A percentile compares a stretch with the other conserved stretches of the same genome.
phyloP scores from a whole-genome alignment of 352 stramenopile species.

The Globisporangium splendens region DNA sequence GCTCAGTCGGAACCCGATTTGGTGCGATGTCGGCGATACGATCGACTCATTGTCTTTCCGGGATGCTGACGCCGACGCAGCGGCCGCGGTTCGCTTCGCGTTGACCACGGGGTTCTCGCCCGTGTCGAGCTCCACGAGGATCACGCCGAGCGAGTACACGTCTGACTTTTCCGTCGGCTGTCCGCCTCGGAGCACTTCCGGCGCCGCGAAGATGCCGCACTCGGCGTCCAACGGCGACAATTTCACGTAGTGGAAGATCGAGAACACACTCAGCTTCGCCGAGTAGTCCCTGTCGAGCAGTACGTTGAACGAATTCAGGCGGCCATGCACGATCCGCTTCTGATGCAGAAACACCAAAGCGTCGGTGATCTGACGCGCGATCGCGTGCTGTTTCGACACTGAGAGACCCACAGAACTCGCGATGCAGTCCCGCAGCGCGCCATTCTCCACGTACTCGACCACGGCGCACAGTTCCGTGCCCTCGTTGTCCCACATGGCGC shows the following conservation, averaged over 20 bases:
- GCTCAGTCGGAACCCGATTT: constrained; percentile 55
- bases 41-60: constrained; percentile 16
- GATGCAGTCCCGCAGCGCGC: constrained; percentile 59
- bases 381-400: constrained; percentile 63
- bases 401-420: constrained; percentile 34
- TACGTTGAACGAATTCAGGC: constrained; percentile 76
- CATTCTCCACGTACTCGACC: constrained; percentile 65
- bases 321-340: constrained; percentile 70
- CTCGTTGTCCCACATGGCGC: constrained; percentile 70
- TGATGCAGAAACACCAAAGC: constrained; percentile 63
- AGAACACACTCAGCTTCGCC: constrained; percentile 75
- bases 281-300: constrained; percentile 61
- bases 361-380: constrained; percentile 67
- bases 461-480: constrained; percentile 69
- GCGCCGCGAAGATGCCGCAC: constrained; percentile 61
- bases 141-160: constrained; percentile 73
- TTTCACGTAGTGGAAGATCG: constrained; percentile 77
- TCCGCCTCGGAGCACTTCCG: constrained; percentile 66
- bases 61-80: constrained; percentile 8
- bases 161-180: constrained; percentile 69
- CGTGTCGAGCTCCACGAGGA: constrained; percentile 76
- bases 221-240: constrained; percentile 64
- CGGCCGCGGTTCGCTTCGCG: constrained; percentile 34
- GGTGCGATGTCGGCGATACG: constrained; percentile 34
- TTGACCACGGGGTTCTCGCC: constrained; percentile 69